Base-by-base conservation (phyloP, 495 filamentous ascomycete genomes). In the Aspergillus heteromorphus region DNA sequence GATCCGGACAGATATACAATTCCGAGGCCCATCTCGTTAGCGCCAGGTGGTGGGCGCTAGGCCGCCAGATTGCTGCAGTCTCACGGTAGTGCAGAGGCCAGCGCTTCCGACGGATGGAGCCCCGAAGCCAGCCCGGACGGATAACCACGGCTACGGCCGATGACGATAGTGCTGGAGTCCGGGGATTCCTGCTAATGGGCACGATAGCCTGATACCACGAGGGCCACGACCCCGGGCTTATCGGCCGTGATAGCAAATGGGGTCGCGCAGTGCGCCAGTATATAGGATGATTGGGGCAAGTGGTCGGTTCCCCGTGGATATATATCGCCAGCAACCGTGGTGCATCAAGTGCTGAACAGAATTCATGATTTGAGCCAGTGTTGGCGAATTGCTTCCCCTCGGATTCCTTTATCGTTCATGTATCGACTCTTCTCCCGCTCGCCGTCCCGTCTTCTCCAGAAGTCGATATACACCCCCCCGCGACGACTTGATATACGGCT, bases 71-170 rank as follows among this genome's bases (percentile, higher is more conserved):
- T 34, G 30, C 14, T 13, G 30, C 30, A 34, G 30, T 10, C 9
- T 13, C 9, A 34, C 14, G n/a, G n/a, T n/a, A n/a, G n/a, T n/a
- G n/a, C 34, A 13, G 27, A 30, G 9, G 20, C 1, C 20, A 9
- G 6, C 16, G 45, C n/a, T 50, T 20, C 48, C 30, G 48, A 50
- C 48, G 48, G 29, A 38, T 50, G 27, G n/a, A 50, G 19, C 14
- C 27, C 48, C 29, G 48, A 13, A 38, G 14, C 30, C 34, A 14
- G 34, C 10, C 11, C 34, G 34, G 34, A n/a, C 48, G 48, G 48
- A 50, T 50, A 50, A 36, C 18, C 48, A 50, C 19, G 34, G 34
- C 34, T 38, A 13, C n/a, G n/a, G 31, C 10, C 34, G 34, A 38
- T 38, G 34, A 38, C 34, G 34, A 38, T 38, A 38, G 34, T 14